phyloP scores from a whole-genome alignment of 1,284 basidiomycete genomes.

The Pseudozyma flocculosa region DNA sequence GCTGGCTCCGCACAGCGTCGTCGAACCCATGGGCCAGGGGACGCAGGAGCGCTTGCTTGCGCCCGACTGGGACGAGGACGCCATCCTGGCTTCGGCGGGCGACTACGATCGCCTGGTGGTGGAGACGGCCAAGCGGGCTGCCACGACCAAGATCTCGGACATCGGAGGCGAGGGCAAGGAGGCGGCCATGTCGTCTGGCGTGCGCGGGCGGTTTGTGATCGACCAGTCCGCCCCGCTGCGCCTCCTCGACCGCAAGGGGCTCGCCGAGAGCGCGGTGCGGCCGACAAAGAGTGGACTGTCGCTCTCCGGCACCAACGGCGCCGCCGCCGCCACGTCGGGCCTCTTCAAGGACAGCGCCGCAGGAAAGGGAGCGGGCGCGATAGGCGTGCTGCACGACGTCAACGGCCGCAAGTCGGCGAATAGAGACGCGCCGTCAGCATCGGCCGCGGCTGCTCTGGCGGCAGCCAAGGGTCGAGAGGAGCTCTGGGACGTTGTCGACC shows the following conservation, averaged over 20 bases:
- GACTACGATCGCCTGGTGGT: constrained; percentile 2
- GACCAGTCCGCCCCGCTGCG: constrained; percentile 47
- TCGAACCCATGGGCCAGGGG: constrained; percentile 54
- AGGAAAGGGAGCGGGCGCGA: too few species aligned
- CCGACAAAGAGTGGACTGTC: constrained; percentile 34
- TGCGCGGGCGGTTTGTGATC: constrained; percentile 43
- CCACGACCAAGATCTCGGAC: constrained; percentile 40
- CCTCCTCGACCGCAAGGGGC: constrained; percentile 39
- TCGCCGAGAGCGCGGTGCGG: constrained; percentile 33
- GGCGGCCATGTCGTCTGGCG: not conserved
- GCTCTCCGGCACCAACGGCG: constrained; percentile 10
- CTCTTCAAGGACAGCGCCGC: too few species aligned
- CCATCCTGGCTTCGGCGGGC: not conserved
- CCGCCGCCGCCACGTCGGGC: not conserved
- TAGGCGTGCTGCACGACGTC: constrained; percentile 18
- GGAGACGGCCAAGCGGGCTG: constrained; percentile 22
- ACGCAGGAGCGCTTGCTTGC: constrained; percentile 49
- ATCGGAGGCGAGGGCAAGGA: not conserved
- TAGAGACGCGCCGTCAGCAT: not conserved
- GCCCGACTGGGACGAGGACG: constrained; percentile 39
- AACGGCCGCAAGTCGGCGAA: constrained; percentile 25
- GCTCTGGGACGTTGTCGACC: constrained; percentile 53
- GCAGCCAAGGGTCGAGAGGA: constrained; percentile 25
- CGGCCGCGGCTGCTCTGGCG: constrained; percentile 1
- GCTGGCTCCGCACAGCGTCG: constrained; percentile 47